Base-by-base conservation (phyloP, 805 yeast species). In the Cyberlindnera meyerae region DNA sequence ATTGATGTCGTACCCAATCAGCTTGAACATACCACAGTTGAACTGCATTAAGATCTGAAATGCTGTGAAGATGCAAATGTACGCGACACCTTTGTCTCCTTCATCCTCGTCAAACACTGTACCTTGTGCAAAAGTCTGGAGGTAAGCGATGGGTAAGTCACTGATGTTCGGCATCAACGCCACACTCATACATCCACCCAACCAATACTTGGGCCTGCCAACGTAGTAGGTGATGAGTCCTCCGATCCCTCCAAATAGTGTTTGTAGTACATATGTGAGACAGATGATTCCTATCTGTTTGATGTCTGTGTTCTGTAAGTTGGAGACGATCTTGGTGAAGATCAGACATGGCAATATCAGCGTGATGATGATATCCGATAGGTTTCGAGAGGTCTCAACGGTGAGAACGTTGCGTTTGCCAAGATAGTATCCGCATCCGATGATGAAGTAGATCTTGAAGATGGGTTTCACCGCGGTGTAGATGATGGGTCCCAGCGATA, bases 81-180 rank as follows among this genome's bases (percentile, higher is more conserved):
- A 85, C 1, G 96, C 93, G 18, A 82, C 81, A 18, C 96, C 97
- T 48, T 73, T 71, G 36, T 75, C 69, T 25, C 85, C 86, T 43
- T 83, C 77, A 4, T 59, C 71, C 12, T 65, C 50, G 0, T 79
- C 64, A 49, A 88, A 79, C 6, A 71, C 63, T 12, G 39, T 29
- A 5, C 51, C 51, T 2, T 75, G 65, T 12, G 74, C 69, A 58
- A 82, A 64, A 1, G 84, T 80, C 51, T 80, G 86, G 33, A 82
- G 50, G 51, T 80, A 82, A 0, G 90, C 89, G 45, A 82, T 81
- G 1, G 93, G 93, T 32, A 82, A 64, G 54, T 82, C 93, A 22
- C 83, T 73, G 31, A 82, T 82, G 54, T 82, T 82, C 24, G 86
- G 86, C 59, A 82, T 73, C 45, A 80, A 62, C 4, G 87, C 86